phyloP scores from a whole-genome alignment of 2,329 filamentous ascomycete genomes.

The Botrytis fabae region DNA sequence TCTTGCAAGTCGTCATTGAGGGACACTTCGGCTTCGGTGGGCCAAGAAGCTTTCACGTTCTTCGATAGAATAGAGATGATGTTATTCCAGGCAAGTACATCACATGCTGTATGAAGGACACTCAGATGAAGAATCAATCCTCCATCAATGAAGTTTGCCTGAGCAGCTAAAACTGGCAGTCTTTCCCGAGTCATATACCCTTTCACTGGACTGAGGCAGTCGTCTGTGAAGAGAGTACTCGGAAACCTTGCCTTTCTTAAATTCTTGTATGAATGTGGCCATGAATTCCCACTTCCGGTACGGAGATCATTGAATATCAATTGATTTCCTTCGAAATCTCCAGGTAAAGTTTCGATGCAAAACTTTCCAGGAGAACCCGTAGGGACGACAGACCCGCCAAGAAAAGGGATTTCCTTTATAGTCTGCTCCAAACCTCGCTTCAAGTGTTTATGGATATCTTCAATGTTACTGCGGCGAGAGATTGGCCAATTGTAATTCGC shows the following conservation, averaged over 20 bases:
- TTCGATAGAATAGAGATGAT: background rate
- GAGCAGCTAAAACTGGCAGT: slow-evolving; percentile 8
- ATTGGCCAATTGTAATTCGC: background rate
- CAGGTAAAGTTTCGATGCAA: slow-evolving; percentile 3
- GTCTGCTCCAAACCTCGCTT: slow-evolving; percentile 11
- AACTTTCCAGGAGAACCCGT: background rate
- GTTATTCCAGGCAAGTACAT: slow-evolving; percentile 10
- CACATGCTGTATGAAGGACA: slow-evolving; percentile 17
- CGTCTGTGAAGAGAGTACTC: background rate
- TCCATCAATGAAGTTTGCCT: slow-evolving; percentile 18
- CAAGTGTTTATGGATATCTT: slow-evolving; percentile 12
- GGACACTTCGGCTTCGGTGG: background rate
- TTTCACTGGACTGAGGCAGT: slow-evolving; percentile 2
- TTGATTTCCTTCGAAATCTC: slow-evolving; percentile 7
- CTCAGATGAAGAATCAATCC: slow-evolving; percentile 21
- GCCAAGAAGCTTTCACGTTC: slow-evolving; percentile 16
- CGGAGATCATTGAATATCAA: slow-evolving; percentile 14
- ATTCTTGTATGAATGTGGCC: slow-evolving; percentile 14
- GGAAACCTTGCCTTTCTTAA: slow-evolving; percentile 13
- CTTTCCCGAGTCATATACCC: background rate
- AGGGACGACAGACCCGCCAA: background rate
- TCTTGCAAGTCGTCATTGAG: background rate
- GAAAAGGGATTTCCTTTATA: slow-evolving; percentile 9
- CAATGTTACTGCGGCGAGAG: slow-evolving; percentile 14
- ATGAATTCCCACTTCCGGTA: background rate